Percentiles rank a stretch among this genome's conserved stretches.
These are phyloP conservation scores for Ganoderma multipileum DNA, from an alignment of 1,284 basidiomycete species.

Conservation along the genomic window DNA sequence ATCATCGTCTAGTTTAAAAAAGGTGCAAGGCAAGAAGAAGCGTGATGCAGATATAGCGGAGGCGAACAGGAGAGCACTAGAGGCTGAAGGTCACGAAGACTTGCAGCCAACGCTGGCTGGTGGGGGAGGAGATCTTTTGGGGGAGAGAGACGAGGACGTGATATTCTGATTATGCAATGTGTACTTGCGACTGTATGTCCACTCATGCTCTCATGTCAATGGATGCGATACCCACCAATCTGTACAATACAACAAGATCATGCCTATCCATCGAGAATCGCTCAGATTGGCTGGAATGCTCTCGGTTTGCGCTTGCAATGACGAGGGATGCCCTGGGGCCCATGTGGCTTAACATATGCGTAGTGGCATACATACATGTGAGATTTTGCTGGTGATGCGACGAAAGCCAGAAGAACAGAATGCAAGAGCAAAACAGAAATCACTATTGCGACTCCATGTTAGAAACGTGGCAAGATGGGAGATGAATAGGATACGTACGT, in stretches of 20 bases:
- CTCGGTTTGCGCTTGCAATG: slow-evolving; percentile 12
- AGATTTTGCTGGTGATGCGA: slow-evolving; percentile 53
- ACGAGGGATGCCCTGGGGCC: slow-evolving; percentile 28
- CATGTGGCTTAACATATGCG: slow-evolving; percentile 61
- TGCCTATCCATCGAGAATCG: slow-evolving; percentile 6
- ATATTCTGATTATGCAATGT: slow-evolving; percentile 68
- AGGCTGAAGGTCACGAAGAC: slow-evolving; percentile 31
- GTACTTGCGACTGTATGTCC: not conserved
- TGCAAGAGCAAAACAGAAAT: slow-evolving; percentile 29
- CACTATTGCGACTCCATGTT: slow-evolving; percentile 1
- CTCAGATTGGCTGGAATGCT: slow-evolving; percentile 7
- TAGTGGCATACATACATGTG: slow-evolving; percentile 57
- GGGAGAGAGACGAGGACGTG: slow-evolving; percentile 89
- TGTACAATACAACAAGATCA: slow-evolving; percentile 33
- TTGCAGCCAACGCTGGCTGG: slow-evolving; percentile 21
- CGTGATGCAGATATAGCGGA: slow-evolving; percentile 68
- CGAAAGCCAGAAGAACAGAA: slow-evolving; percentile 38
- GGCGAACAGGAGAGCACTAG: slow-evolving; percentile 42
- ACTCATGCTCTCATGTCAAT: slow-evolving; percentile 23
- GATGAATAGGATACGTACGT: slow-evolving; percentile 53
- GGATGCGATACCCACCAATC: slow-evolving; percentile 34
- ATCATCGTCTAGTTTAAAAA: slow-evolving; percentile 74
- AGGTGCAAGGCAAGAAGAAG: slow-evolving; percentile 98
- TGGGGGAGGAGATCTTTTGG: slow-evolving; percentile 66
- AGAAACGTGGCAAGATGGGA: slow-evolving; percentile 42